These are phyloP conservation scores for Rhodotorula kratochvilovae DNA, from an alignment of 768 basidiomycete species.

Conservation along the genomic window DNA sequence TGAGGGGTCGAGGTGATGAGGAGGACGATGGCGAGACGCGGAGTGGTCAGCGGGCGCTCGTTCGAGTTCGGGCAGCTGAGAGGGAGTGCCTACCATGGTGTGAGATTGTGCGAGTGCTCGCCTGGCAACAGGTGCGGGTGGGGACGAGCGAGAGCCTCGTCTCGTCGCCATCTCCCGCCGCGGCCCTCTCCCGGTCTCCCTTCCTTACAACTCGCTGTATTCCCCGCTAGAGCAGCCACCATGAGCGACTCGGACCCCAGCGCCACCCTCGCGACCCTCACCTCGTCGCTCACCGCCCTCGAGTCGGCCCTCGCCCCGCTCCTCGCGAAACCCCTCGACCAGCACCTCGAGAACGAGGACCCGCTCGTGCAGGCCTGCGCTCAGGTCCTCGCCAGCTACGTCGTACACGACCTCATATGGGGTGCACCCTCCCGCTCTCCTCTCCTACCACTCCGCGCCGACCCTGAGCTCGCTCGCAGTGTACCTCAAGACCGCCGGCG, in stretches of 20 bases:
- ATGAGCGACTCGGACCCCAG: constrained; percentile 21
- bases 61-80: neutral
- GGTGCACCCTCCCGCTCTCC: constrained; percentile 53
- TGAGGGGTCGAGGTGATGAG: neutral
- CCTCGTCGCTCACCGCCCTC: constrained; percentile 47
- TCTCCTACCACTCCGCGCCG: neutral
- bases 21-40: neutral
- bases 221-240: neutral
- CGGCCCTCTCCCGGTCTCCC: no score
- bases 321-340: constrained; percentile 63
- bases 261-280: constrained; percentile 1
- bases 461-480: constrained; percentile 51
- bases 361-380: constrained; percentile 76
- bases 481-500: constrained; percentile 71
- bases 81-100: neutral
- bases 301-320: constrained; percentile 65
- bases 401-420: constrained; percentile 78
- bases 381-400: constrained; percentile 72
- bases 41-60: neutral
- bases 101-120: no score
- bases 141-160: neutral
- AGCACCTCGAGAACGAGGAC: constrained; percentile 58
- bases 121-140: rapidly evolving
- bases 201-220: no score
- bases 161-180: neutral